Percentiles rank a stretch among this genome's conserved stretches.
These are phyloP conservation scores for Suillus alpinus DNA, from an alignment of 768 basidiomycete species.

Conservation along the genomic window DNA sequence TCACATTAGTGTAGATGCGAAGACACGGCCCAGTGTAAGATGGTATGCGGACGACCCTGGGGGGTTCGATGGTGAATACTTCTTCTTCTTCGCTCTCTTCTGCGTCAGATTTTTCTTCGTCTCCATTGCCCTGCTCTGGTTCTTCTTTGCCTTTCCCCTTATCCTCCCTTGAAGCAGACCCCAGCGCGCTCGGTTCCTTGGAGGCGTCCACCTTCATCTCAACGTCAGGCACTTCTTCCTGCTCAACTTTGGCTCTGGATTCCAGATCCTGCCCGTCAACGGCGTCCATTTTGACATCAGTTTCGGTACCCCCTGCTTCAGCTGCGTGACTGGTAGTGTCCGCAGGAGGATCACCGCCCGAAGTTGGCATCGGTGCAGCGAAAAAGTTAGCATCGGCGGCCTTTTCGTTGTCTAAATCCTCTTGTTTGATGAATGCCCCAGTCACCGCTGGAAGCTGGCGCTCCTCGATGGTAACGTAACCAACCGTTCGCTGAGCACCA, in stretches of 20 bases:
- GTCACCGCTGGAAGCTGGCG: background rate
- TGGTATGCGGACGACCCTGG: background rate
- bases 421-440: background rate
- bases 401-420: background rate
- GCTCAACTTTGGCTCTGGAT: background rate
- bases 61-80: background rate
- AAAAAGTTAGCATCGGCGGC: background rate
- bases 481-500: background rate
- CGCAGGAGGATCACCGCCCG: too few relatives aligned
- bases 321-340: background rate
- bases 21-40: constrained; percentile 2
- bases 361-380: background rate
- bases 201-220: background rate
- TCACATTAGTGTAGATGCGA: constrained; percentile 15
- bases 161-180: background rate
- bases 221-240: background rate
- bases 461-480: background rate
- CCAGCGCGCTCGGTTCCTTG: background rate
- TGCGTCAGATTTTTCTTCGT: background rate
- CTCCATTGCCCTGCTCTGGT: background rate
- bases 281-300: background rate
- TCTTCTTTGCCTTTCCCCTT: background rate
- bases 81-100: background rate
- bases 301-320: background rate
- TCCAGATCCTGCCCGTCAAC: background rate